Conservation (phyloP, 129 eudicot species). For the Flaveria linearis region DNA sequence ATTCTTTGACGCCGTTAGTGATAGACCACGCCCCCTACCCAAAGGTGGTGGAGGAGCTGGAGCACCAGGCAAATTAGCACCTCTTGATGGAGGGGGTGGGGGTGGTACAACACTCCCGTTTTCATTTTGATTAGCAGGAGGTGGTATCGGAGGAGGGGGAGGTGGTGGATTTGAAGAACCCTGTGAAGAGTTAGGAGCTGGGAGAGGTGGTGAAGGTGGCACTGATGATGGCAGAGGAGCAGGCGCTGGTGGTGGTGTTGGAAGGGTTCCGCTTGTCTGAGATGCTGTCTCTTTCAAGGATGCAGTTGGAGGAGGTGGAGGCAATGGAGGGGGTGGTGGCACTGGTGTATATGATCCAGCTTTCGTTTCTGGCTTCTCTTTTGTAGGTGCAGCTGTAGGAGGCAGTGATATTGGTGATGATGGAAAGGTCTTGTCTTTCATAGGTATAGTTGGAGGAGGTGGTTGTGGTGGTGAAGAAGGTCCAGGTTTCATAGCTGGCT, state of each 20-base stretch:
- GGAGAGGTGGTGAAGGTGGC: conserved; percentile 60
- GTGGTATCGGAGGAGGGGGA: conserved; percentile 78
- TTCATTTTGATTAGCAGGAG: conserved; percentile 31
- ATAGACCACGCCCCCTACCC: conserved; percentile 33
- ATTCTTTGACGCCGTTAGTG: conserved; percentile 41
- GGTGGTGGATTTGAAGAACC: neutral
- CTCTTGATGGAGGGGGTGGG: conserved; percentile 42
- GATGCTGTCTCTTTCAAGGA: conserved; percentile 16
- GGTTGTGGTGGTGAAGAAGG: conserved; percentile 23
- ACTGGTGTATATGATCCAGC: conserved; percentile 15
- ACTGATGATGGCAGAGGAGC: conserved; percentile 40
- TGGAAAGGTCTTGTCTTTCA: conserved; percentile 7
- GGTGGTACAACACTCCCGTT: conserved; percentile 36
- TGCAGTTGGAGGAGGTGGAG: conserved; percentile 33
- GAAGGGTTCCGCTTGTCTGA: conserved; percentile 20
- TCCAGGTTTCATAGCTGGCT: neutral
- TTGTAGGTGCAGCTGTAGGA: conserved; percentile 18
- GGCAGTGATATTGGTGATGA: conserved; percentile 31
- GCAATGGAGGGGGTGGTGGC: conserved; percentile 38
- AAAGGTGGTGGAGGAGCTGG: conserved; percentile 67
- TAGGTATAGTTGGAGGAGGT: conserved; percentile 31
- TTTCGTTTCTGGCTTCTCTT: conserved; percentile 18
- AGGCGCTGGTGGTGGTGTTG: conserved; percentile 41
- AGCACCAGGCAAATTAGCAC: conserved; percentile 40
- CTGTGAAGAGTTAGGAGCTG: conserved; percentile 28